Evolutionary conservation across 495 filamentous ascomycete species (phyloP).

Genomic region (Penicillium macrosclerotiorum): DNA sequence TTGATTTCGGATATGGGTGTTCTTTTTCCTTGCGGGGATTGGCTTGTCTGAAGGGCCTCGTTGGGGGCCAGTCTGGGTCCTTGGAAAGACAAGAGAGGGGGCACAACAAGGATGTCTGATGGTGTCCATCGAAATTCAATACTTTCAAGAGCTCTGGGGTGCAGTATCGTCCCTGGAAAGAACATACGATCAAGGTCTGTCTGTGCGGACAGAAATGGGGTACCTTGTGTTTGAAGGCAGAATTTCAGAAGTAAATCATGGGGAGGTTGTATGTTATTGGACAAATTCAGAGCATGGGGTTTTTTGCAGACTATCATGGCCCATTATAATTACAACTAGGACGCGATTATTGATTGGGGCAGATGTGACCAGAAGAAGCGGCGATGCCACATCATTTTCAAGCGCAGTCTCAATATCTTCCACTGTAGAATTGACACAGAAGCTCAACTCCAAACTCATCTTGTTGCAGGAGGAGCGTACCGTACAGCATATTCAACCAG

Average conservation of each 20-base stretch:
- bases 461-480: not conserved
- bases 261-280: conserved; percentile 9
- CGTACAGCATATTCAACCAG: not conserved
- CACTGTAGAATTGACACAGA: not conserved
- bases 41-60: conserved; percentile 7
- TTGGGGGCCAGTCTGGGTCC: conserved; percentile 4
- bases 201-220: conserved; percentile 6
- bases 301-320: not conserved
- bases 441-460: conserved; percentile 1
- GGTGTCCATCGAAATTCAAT: conserved; percentile 1
- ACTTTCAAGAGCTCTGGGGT: conserved; percentile 10
- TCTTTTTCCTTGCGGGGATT: conserved; percentile 1
- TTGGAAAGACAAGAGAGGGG: not conserved
- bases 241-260: not conserved
- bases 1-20: not conserved
- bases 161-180: conserved; percentile 1
- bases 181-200: not conserved
- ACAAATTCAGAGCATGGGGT: too few species aligned
- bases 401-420: too few species aligned
- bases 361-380: too few species aligned
- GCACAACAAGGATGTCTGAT: not conserved
- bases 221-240: conserved; percentile 3
- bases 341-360: conserved; percentile 10
- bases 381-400: too few species aligned
- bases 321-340: not conserved